Base-by-base conservation (phyloP, 2,329 filamentous ascomycete species). In the Gyromitra esculenta region DNA sequence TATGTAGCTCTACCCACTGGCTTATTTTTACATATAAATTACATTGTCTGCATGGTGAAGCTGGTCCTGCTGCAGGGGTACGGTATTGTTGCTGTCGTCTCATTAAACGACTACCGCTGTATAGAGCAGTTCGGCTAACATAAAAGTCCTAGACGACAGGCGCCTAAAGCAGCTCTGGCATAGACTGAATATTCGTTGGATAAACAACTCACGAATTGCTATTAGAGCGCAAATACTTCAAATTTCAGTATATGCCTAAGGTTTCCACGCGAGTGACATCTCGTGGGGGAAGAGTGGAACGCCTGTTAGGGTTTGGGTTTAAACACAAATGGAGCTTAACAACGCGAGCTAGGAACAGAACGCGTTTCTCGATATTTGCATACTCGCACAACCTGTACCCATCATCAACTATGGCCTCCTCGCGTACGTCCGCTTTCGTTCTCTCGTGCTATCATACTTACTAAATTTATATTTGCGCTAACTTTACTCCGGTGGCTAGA, bases 401-500 rank as follows among this genome's bases (percentile, higher is more conserved):
- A 70, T 21, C 21, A 64, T 31, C 48, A 63, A 11, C 21, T 41
- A 70, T 75, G 72, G 50, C 52, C 11, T 66, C 69, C 13, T 59
- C 69, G 37, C 59, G 72, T 75, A 59, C 35, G 59, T 64, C 25
- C 18, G 11, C 52, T 35, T 7, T 18, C 2, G 2, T 13, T 31
- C 2, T 15, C 7, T 31, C 31, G 13, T 43, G 11, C 1, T 50
- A 64, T 41, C 9, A 37, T 37, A 6, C 45, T 54, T 50, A 11
- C n/a, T 39, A 4, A n/a, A 39, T 50, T 15, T 21, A 43, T 15
- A 62, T 25, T 15, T 21, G 11, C 25, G 45, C 63, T 74, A 50
- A 74, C 57, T 25, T 50, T 72, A 6, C 5, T 15, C 8, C 13
- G 60, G 60, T 57, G n/a, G 5, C 57, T 43, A 79, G 77, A 76